Percentiles rank a stretch among this genome's conserved stretches.
Evolutionary conservation across 345 rosid species (phyloP).

Genomic region (Turritis glabra): DNA sequence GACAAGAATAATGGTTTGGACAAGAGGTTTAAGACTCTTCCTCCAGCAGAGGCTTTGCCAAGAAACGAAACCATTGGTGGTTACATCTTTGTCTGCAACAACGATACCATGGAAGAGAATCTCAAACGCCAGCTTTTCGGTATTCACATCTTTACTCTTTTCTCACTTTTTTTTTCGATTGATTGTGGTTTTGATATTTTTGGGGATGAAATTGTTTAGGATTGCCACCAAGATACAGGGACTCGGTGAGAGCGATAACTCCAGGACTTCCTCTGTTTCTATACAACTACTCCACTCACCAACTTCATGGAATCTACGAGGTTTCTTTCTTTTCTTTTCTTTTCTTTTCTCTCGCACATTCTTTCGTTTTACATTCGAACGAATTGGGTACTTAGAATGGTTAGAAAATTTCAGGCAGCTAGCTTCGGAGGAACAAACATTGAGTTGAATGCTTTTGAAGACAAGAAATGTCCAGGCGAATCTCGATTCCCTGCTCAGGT

Average conservation of each 20-base stretch:
- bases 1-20: constrained; percentile 54
- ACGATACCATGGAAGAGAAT: constrained; percentile 97
- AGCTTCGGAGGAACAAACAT: constrained; percentile 98
- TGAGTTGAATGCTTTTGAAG: constrained; percentile 91
- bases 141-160: background rate
- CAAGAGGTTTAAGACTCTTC: constrained; percentile 96
- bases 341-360: no score
- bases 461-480: constrained; percentile 89
- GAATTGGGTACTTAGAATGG: no score
- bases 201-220: constrained; percentile 29
- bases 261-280: constrained; percentile 98
- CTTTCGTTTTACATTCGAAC: no score
- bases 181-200: background rate
- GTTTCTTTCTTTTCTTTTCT: no score
- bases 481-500: constrained; percentile 98
- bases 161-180: background rate
- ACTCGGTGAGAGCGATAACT: constrained; percentile 95
- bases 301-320: constrained; percentile 96
- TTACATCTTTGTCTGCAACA: constrained; percentile 98
- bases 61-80: constrained; percentile 94
- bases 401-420: constrained; percentile 45
- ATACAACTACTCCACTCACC: constrained; percentile 98
- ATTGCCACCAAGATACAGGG: constrained; percentile 91
- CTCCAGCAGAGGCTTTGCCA: constrained; percentile 86
- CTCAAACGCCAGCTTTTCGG: constrained; percentile 86